phyloP scores from a whole-genome alignment of 768 basidiomycete species.

The Tulasnella sp. region DNA sequence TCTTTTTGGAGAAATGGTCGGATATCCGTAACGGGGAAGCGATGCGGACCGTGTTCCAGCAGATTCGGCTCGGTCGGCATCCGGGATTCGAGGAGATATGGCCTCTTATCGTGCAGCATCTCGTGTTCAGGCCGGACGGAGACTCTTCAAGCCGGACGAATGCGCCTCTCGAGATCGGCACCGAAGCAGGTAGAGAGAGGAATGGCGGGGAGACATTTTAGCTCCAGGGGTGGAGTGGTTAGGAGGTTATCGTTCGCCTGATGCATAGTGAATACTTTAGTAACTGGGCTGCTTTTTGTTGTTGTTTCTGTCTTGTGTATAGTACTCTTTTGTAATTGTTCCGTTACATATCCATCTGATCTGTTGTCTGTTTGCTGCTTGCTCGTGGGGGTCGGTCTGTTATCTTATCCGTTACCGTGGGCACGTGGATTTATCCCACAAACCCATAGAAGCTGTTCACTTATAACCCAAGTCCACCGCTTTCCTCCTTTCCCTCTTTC shows the following conservation, averaged over 20 bases:
- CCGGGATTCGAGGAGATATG: conserved; percentile 67
- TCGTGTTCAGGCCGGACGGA: conserved; percentile 11
- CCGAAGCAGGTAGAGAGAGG: neutral
- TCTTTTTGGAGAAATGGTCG: conserved; percentile 71
- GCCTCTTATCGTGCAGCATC: conserved; percentile 14
- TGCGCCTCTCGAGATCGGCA: neutral
- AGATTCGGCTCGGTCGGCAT: conserved; percentile 72
- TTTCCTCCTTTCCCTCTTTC: neutral
- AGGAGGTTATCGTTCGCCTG: neutral
- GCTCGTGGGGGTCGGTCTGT: neutral
- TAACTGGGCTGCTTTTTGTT: neutral
- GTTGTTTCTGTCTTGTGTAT: neutral
- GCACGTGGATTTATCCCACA: neutral
- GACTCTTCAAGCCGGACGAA: neutral
- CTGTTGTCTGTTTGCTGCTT: neutral
- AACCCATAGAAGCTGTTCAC: neutral
- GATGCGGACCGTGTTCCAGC: conserved; percentile 75
- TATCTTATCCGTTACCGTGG: neutral
- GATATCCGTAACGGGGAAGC: conserved; percentile 74
- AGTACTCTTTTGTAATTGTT: neutral
- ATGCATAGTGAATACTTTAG: neutral
- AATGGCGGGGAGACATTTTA: conserved; percentile 4
- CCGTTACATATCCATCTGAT: neutral
- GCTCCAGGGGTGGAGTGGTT: neutral
- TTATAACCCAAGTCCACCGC: neutral